Evolutionary conservation across 2,329 filamentous ascomycete genomes (phyloP).

Genomic region (Knufia fluminis): DNA sequence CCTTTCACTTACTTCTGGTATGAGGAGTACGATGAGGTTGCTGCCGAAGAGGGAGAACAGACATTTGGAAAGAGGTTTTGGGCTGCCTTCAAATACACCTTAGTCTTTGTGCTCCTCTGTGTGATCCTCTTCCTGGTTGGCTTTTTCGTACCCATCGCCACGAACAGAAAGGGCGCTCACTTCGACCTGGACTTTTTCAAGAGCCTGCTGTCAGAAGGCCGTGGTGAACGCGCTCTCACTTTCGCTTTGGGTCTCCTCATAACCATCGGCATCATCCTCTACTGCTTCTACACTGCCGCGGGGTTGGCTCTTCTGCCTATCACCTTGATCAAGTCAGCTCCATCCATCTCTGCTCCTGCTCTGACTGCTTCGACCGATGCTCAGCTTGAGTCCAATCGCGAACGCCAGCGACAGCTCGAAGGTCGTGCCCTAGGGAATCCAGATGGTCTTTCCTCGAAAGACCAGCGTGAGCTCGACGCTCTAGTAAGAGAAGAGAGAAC

Average conservation of each 20-base stretch:
- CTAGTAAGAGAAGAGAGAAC: constrained; percentile 87
- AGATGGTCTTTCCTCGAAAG: constrained; percentile 69
- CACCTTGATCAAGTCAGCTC: constrained; percentile 83
- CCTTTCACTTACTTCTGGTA: constrained; percentile 98
- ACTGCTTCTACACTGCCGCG: constrained; percentile 77
- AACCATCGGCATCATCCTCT: constrained; percentile 75
- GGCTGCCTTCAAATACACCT: constrained; percentile 84
- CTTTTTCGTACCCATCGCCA: constrained; percentile 82
- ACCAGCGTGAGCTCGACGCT: constrained; percentile 77
- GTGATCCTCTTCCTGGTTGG: constrained; percentile 80
- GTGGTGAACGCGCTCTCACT: constrained; percentile 83
- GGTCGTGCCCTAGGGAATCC: constrained; percentile 68
- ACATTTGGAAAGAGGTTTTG: constrained; percentile 62
- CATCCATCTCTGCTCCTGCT: constrained; percentile 72
- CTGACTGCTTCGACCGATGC: constrained; percentile 67
- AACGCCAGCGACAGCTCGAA: constrained; percentile 85
- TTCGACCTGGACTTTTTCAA: constrained; percentile 89
- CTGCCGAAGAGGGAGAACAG: constrained; percentile 67
- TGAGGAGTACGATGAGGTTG: constrained; percentile 91
- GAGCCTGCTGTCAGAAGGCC: constrained; percentile 66
- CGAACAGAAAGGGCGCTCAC: constrained; percentile 54
- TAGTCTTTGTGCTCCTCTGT: constrained; percentile 65
- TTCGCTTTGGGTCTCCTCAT: constrained; percentile 85
- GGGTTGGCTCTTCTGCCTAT: constrained; percentile 84
- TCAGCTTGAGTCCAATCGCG: constrained; percentile 76